phyloP scores from a whole-genome alignment of 1,284 basidiomycete genomes.

The Laetiporus sulphureus region DNA sequence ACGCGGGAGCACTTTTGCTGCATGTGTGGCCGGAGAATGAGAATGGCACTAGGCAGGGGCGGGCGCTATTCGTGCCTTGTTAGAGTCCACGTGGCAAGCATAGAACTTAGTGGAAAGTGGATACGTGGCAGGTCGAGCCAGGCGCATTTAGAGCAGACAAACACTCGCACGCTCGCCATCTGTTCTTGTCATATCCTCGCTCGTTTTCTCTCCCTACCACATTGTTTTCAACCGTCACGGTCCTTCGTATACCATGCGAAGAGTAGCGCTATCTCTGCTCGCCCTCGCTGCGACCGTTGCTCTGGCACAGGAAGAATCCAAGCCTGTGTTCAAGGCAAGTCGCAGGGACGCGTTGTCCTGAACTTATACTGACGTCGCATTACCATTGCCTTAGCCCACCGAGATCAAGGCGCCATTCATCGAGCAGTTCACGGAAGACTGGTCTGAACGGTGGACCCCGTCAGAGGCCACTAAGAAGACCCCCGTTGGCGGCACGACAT shows the following conservation, averaged over 20 bases:
- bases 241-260: constrained; percentile 78
- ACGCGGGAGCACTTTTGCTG: constrained; percentile 12
- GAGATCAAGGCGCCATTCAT: constrained; percentile 88
- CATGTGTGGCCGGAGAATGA: background rate
- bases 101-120: constrained; percentile 27
- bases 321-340: constrained; percentile 64
- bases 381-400: constrained; percentile 52
- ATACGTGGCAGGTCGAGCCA: constrained; percentile 44
- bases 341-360: constrained; percentile 2
- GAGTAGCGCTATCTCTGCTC: constrained; percentile 73
- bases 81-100: constrained; percentile 20
- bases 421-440: constrained; percentile 94
- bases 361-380: constrained; percentile 11
- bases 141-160: constrained; percentile 29
- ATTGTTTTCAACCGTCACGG: constrained; percentile 33
- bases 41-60: no score
- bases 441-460: constrained; percentile 90
- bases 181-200: constrained; percentile 26
- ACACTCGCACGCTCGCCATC: constrained; percentile 16
- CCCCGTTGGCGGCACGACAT: constrained; percentile 86
- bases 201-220: constrained; percentile 30
- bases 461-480: constrained; percentile 98
- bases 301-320: constrained; percentile 49
- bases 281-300: constrained; percentile 58
- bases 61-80: no score